Conservation (phyloP, 2,329 filamentous ascomycete species). For the Chaetomium sp. region DNA sequence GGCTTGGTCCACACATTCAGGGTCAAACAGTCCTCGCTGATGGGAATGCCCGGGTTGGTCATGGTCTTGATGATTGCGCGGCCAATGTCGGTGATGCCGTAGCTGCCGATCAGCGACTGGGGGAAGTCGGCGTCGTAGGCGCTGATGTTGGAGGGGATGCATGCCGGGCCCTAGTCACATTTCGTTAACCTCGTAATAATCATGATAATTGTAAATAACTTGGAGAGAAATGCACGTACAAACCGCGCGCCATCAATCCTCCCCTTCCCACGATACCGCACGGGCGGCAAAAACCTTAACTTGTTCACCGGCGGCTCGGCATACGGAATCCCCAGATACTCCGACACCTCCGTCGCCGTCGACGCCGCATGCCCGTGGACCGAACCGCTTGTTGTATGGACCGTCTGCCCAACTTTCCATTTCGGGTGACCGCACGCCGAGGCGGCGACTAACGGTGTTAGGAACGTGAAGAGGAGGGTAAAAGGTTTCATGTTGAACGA, state of each 20-base stretch:
- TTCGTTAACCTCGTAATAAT: too few species aligned
- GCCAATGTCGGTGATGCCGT: conserved; percentile 23
- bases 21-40: conserved; percentile 34
- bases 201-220: too few species aligned
- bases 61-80: neutral
- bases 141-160: conserved; percentile 9
- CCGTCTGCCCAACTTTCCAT: conserved; percentile 19
- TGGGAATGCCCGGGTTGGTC: neutral
- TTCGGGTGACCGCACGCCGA: neutral
- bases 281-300: conserved; percentile 24
- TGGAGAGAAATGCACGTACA: too few species aligned
- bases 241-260: conserved; percentile 19
- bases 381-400: conserved; percentile 29
- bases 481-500: neutral
- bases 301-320: conserved; percentile 25
- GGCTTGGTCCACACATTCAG: conserved; percentile 36
- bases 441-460: neutral
- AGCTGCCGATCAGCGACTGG: conserved; percentile 22
- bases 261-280: conserved; percentile 21
- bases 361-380: conserved; percentile 29
- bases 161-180: neutral
- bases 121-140: conserved; percentile 21
- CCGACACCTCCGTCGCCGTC: conserved; percentile 28
- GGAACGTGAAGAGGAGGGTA: neutral
- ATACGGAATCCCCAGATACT: conserved; percentile 33